Conservation (phyloP, 208 protist genomes). For the Sergeia podlipaevii region DNA sequence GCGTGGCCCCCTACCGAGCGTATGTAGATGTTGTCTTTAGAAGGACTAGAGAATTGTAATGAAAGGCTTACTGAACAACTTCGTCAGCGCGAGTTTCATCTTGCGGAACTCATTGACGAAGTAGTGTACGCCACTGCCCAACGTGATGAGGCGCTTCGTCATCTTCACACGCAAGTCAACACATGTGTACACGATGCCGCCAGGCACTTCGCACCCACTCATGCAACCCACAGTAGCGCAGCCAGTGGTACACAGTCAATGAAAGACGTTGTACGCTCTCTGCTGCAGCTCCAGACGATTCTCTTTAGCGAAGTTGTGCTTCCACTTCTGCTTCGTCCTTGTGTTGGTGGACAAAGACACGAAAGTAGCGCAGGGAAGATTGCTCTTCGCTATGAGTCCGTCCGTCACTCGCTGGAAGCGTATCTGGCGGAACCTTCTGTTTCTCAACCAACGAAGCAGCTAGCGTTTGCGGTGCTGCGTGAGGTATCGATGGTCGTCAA, state of each 20-base stretch:
- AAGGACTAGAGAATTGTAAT: too few species aligned
- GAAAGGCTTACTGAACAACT: too few species aligned
- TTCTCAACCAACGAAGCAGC: slow-evolving; percentile 20
- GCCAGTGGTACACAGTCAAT: too few species aligned
- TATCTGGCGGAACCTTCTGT: slow-evolving; percentile 23
- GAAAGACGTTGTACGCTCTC: slow-evolving; percentile 29
- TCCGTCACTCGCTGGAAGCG: slow-evolving; percentile 15
- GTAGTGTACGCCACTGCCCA: slow-evolving; percentile 53
- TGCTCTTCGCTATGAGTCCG: slow-evolving; percentile 6
- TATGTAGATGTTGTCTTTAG: background rate
- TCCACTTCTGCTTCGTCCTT: slow-evolving; percentile 26
- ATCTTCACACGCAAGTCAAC: slow-evolving; percentile 1
- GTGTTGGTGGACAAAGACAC: too few species aligned
- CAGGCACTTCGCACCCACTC: slow-evolving; percentile 29
- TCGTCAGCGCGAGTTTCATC: slow-evolving; percentile 59
- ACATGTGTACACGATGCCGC: slow-evolving; percentile 15
- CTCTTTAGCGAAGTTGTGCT: slow-evolving; percentile 46
- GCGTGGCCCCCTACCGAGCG: too few species aligned
- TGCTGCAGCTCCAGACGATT: slow-evolving; percentile 49
- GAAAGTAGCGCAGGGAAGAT: too few species aligned
- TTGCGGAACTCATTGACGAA: slow-evolving; percentile 77
- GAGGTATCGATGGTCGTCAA: background rate
- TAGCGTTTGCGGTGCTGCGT: slow-evolving; percentile 21
- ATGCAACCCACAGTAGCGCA: too few species aligned
- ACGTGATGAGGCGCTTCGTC: slow-evolving; percentile 29